A percentile compares a stretch with the other conserved stretches of the same genome.
Evolutionary conservation across 2,329 filamentous ascomycete genomes (phyloP).

Genomic region (Botrytis fragariae): DNA sequence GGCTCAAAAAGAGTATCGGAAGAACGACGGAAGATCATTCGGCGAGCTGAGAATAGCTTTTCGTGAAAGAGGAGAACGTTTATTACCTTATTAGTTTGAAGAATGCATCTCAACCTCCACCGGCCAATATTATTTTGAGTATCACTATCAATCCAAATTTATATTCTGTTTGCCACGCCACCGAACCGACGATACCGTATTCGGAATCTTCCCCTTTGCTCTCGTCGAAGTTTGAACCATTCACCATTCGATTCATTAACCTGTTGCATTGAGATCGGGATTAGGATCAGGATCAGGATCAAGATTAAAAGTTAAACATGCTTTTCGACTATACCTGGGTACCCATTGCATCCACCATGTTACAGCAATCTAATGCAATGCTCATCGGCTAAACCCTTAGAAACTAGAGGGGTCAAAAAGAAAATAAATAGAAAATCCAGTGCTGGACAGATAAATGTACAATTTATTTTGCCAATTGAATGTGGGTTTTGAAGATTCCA

Average conservation of each 20-base stretch:
- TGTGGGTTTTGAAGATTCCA: conserved; percentile 5
- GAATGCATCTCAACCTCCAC: background rate
- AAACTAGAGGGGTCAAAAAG: conserved; percentile 6
- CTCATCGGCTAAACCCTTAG: conserved; percentile 11
- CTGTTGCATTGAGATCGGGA: background rate
- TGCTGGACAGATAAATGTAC: background rate
- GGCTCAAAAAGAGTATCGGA: background rate
- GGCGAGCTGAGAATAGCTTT: conserved; percentile 5
- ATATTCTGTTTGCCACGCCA: background rate
- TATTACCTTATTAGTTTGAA: background rate
- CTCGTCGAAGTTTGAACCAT: background rate
- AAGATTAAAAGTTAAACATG: background rate
- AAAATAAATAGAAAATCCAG: background rate
- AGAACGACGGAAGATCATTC: background rate
- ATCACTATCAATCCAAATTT: background rate
- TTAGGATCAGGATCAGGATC: background rate
- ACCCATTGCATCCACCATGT: background rate
- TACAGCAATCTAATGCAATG: conserved; percentile 5
- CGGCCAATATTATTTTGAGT: background rate
- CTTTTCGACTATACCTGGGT: background rate
- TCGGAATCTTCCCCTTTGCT: background rate
- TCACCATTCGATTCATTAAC: background rate
- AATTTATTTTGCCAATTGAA: background rate
- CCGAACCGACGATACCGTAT: background rate
- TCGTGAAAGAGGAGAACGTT: conserved; percentile 2